Evolutionary conservation across 2,329 filamentous ascomycete genomes (phyloP), one percentile per base, ranked within the genome.

Genomic region (Stenocarpella maydis): DNA sequence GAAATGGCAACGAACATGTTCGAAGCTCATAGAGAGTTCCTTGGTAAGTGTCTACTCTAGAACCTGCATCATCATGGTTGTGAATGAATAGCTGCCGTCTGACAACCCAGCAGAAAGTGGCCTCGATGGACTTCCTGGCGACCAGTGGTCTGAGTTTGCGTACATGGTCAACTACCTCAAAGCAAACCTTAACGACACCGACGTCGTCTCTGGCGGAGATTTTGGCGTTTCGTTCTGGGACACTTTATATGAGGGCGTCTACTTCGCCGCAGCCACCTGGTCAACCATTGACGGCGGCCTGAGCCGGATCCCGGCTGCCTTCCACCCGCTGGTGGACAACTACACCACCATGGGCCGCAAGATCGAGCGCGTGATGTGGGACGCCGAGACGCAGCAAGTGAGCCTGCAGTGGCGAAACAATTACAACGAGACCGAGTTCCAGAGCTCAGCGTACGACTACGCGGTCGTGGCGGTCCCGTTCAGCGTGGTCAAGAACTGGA

Each of bases 381-480:
- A 88, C 67, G 80, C 84, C 2, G 78, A 79, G 0, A 82, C 81
- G 0, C 76, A 83, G 19, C 87, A 87, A 67, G 83, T 92, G 7
- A 85, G 84, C 1, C 81, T 93, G 2, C 82, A 86, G 26, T 91
- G 87, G 85, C 84, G 86, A 69, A 71, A 81, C 69, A 79, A 82
- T 50, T 81, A 78, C 72, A 83, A 75, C 55, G 78, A 79, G 43
- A 67, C 73, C 24, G 73, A 74, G 71, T 79, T 83, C 75, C 71
- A 87, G 61, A 84, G 80, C 53, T 81, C 84, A 31, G 82, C 84
- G 2, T 91, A 88, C 74, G 90, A 93, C 78, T 92, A 92, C 76
- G 39, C 88, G 34, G 81, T 92, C n/a, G 83, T 92, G 8, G 83
- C 89, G 0, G 85, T 86, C 0, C 90, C 90, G 0, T 92, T 92